These are phyloP conservation scores for Henningerozyma blattae DNA, from an alignment of 805 yeast species.

Conservation along the genomic window DNA sequence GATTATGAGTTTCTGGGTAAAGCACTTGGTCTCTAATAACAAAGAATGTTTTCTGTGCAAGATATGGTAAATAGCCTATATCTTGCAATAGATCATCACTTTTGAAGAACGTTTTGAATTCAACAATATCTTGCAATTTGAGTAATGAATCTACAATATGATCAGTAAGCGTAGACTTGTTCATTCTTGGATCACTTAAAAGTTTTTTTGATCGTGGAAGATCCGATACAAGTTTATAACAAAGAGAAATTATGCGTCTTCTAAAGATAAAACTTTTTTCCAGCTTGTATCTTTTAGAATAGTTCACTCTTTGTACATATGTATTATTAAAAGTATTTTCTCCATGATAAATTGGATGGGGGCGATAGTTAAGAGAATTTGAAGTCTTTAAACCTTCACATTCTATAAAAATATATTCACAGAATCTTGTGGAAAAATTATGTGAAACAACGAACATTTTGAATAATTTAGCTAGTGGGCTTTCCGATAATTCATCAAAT, in stretches of 20 bases:
- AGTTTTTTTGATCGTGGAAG: slow-evolving; percentile 12
- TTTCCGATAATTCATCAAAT: slow-evolving; percentile 5
- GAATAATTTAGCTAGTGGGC: slow-evolving; percentile 14
- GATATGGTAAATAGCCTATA: slow-evolving; percentile 11
- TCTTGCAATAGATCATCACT: slow-evolving; percentile 7
- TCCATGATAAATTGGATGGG: slow-evolving; percentile 12
- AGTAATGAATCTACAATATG: slow-evolving; percentile 7
- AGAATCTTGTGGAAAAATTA: slow-evolving; percentile 7
- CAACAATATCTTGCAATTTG: slow-evolving; percentile 7
- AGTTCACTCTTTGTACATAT: slow-evolving; percentile 7
- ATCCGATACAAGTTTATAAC: slow-evolving; percentile 9
- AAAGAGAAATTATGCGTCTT: slow-evolving; percentile 10
- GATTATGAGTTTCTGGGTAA: no score
- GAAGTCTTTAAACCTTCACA: slow-evolving; percentile 5
- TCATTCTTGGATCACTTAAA: slow-evolving; percentile 6
- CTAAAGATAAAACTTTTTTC: slow-evolving; percentile 13
- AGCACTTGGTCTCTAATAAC: no score
- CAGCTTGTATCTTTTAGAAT: slow-evolving; percentile 6
- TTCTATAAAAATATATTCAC: slow-evolving; percentile 12
- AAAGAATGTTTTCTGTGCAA: slow-evolving; percentile 14
- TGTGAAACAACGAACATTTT: slow-evolving; percentile 7
- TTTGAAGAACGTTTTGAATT: slow-evolving; percentile 14
- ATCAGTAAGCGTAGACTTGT: slow-evolving; percentile 6
- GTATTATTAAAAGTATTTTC: slow-evolving; percentile 9
- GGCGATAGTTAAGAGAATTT: slow-evolving; percentile 1